Base-by-base conservation (phyloP, 2,329 filamentous ascomycete species). In the Aspergillus nomiae region DNA sequence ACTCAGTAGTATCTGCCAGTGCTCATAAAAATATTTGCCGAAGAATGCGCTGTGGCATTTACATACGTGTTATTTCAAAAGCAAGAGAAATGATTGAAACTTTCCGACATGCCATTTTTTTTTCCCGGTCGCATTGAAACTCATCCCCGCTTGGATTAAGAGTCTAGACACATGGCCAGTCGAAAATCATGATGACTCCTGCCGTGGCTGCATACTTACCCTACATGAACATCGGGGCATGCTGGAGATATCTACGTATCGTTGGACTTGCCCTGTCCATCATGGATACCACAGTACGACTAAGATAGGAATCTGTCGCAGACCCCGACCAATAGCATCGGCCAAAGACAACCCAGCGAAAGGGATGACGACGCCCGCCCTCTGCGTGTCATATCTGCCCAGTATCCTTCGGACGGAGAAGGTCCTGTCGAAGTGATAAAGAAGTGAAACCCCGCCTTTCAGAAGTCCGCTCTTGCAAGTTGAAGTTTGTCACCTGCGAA, bases 361-460 rank as follows among this genome's bases (percentile, higher is more conserved):
- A 21, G 24, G 28, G 50, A 53, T 60, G 58, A 41, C 50, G 58
- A 60, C 58, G 48, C 58, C 48, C 38, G 34, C 50, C 26, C 36
- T 53, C 30, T 53, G 58, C 45, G 41, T 45, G 19, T 45, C 55
- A 55, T 55, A 38, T 24, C 21, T 53, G 7, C n/a, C 19, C 30
- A 4, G 50, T 34, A 28, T 16, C 1, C 50, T 28, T 55, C 11
- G 51, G 12, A 54, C 32, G 30, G 30, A 16, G 51, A 36, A 4
- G 14, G n/a, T 21, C 14, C 32, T 38, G 26, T 43, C 38, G 57
- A 48, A 59, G 21, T 58, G 56, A 53, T 51, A 55, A 59, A 56
- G 43, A 59, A 50, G 19, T 55, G 57, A 58, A 63, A 63, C 61
- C 61, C 61, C 61, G 61, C 61, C 61, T 60, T 63, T 63, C 51